Conservation (phyloP, 2,329 filamentous ascomycete genomes). For the Leptodontidium sp. region DNA sequence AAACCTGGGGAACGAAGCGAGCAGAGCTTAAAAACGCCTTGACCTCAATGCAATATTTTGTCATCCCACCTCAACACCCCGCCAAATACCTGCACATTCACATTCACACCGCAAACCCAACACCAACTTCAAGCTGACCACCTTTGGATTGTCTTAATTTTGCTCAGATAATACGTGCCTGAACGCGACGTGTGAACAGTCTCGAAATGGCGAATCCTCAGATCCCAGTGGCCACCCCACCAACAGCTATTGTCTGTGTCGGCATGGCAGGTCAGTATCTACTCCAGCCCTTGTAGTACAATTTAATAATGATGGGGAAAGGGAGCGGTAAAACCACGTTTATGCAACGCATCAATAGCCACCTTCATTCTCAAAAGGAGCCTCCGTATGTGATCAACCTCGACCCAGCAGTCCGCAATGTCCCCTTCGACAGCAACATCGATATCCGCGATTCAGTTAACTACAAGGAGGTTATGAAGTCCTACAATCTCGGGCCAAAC, state of each 20-base stretch:
- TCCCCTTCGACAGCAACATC: conserved; percentile 97
- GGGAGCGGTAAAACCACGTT: conserved; percentile 99
- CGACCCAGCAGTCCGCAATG: conserved; percentile 90
- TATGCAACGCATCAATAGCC: conserved; percentile 96
- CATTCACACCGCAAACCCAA: background rate
- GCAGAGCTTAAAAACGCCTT: conserved; percentile 6
- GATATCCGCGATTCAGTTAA: conserved; percentile 99
- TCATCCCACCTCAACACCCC: conserved; percentile 40
- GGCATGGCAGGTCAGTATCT: conserved; percentile 83
- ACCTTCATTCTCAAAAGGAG: conserved; percentile 82
- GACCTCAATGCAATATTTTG: conserved; percentile 25
- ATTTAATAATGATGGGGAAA: conserved; percentile 45
- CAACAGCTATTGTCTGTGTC: conserved; percentile 88
- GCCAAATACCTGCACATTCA: conserved; percentile 24
- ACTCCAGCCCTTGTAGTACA: background rate
- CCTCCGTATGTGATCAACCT: conserved; percentile 97
- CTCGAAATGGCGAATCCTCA: conserved; percentile 51
- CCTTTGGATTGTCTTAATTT: background rate
- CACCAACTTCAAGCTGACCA: background rate
- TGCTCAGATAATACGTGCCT: background rate
- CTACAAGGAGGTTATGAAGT: conserved; percentile 99
- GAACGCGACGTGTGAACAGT: background rate
- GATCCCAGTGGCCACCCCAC: conserved; percentile 51
- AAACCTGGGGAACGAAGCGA: conserved; percentile 28
- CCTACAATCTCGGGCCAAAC: conserved; percentile 97